Evolutionary conservation across 352 stramenopile species (phyloP).

Genomic region (Pseudoperonospora humuli): DNA sequence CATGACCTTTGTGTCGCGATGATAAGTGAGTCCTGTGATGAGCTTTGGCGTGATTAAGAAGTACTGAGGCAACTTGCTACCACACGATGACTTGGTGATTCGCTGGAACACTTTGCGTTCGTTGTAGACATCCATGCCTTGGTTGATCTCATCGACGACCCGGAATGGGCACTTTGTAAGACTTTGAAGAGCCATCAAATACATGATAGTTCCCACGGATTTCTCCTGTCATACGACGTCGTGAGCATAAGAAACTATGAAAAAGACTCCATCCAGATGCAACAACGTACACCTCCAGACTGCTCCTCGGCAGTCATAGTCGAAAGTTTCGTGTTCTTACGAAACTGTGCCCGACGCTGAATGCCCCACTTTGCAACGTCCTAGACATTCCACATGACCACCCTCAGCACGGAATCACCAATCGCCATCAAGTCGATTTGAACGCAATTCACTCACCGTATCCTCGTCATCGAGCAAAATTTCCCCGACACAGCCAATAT

Average conservation of each 20-base stretch:
- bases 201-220: slow-evolving; percentile 88
- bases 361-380: slow-evolving; percentile 87
- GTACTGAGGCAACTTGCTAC: slow-evolving; percentile 81
- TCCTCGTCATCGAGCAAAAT: slow-evolving; percentile 73
- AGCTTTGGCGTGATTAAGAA: slow-evolving; percentile 88
- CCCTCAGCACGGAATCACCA: background rate
- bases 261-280: background rate
- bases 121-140: slow-evolving; percentile 88
- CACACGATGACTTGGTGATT: slow-evolving; percentile 83
- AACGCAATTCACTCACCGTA: slow-evolving; percentile 21
- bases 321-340: slow-evolving; percentile 73
- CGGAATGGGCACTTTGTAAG: slow-evolving; percentile 83
- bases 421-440: background rate
- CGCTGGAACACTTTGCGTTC: slow-evolving; percentile 86
- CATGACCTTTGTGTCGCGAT: slow-evolving; percentile 84
- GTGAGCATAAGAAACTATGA: slow-evolving; percentile 1
- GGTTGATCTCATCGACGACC: slow-evolving; percentile 87
- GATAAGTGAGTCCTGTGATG: slow-evolving; percentile 76
- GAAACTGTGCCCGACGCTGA: slow-evolving; percentile 77
- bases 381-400: slow-evolving; percentile 14
- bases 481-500: slow-evolving; percentile 83
- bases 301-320: slow-evolving; percentile 85
- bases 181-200: slow-evolving; percentile 84
- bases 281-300: slow-evolving; percentile 64
- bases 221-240: slow-evolving; percentile 51